Percentiles rank a stretch among this genome's conserved stretches.
Conservation (phyloP, 208 protist genomes). For the Histomonas meleagridis region DNA sequence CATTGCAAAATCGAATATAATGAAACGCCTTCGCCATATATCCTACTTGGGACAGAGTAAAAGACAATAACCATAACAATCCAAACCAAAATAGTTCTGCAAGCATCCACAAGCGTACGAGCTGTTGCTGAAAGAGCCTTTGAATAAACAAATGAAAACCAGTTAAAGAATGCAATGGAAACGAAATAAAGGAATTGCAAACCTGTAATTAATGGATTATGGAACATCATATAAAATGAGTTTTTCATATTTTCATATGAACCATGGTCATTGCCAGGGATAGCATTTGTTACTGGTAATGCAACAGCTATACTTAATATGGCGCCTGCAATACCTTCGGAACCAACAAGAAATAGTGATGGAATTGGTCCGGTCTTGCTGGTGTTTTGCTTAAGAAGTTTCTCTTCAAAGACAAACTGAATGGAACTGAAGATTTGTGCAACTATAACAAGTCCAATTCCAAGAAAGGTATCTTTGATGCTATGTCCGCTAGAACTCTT, state of each 20-base stretch:
- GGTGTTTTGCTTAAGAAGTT: neutral
- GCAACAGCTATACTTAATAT: neutral
- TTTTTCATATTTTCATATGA: conserved; percentile 1
- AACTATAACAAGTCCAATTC: neutral
- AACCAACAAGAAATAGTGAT: neutral
- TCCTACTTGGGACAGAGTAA: neutral
- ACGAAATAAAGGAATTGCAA: neutral
- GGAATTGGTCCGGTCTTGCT: neutral
- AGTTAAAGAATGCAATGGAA: conserved; percentile 31
- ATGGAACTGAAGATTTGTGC: neutral
- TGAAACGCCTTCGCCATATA: neutral
- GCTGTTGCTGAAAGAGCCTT: neutral
- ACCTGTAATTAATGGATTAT: neutral
- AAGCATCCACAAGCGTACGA: neutral
- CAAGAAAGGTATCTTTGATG: neutral
- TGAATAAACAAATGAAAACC: conserved; percentile 1
- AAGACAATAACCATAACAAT: neutral
- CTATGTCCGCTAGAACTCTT: too few relatives aligned
- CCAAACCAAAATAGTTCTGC: neutral
- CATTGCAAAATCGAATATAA: neutral
- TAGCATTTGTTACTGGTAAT: neutral
- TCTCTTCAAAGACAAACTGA: conserved; percentile 19
- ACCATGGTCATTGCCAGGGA: neutral
- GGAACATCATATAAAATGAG: neutral
- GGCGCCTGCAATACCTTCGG: neutral